A percentile compares a stretch with the other conserved stretches of the same genome.
These are phyloP conservation scores for Juglanconis sp. DNA, from an alignment of 2,329 filamentous ascomycete species.

Conservation along the genomic window DNA sequence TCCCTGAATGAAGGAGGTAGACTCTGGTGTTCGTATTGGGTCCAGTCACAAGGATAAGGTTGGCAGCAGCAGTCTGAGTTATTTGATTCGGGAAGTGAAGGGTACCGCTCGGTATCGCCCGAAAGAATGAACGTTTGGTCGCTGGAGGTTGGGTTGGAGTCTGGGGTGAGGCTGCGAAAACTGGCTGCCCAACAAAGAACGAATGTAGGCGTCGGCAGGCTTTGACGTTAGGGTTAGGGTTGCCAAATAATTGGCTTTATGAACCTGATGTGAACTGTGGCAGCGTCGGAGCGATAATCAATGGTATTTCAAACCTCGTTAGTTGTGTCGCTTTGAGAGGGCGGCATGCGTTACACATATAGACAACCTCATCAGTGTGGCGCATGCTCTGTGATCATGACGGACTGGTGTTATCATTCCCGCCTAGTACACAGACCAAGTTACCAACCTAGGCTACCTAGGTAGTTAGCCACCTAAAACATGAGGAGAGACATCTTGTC, in stretches of 20 bases:
- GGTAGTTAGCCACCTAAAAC: too few relatives aligned
- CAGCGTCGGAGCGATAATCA: too few relatives aligned
- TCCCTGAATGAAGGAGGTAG: neutral
- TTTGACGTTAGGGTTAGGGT: neutral
- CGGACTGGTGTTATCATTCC: neutral
- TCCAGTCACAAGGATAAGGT: neutral
- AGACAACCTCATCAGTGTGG: neutral
- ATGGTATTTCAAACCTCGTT: too few relatives aligned
- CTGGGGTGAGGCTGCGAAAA: slow-evolving; percentile 9
- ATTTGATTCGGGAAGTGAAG: slow-evolving; percentile 3
- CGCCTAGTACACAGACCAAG: neutral
- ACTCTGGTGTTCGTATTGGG: neutral
- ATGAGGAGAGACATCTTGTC: neutral
- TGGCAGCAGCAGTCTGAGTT: neutral
- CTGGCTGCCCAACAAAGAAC: neutral
- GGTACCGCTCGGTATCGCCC: neutral
- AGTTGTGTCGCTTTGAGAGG: too few relatives aligned
- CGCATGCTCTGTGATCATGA: neutral
- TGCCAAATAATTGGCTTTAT: too few relatives aligned
- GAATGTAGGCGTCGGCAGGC: neutral
- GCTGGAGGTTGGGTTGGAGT: neutral
- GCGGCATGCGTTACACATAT: too few relatives aligned
- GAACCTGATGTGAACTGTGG: too few relatives aligned
- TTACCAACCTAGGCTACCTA: too few relatives aligned
- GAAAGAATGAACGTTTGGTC: neutral